Conservation (phyloP, 306 rosid species). For the Rosa lucieae region DNA sequence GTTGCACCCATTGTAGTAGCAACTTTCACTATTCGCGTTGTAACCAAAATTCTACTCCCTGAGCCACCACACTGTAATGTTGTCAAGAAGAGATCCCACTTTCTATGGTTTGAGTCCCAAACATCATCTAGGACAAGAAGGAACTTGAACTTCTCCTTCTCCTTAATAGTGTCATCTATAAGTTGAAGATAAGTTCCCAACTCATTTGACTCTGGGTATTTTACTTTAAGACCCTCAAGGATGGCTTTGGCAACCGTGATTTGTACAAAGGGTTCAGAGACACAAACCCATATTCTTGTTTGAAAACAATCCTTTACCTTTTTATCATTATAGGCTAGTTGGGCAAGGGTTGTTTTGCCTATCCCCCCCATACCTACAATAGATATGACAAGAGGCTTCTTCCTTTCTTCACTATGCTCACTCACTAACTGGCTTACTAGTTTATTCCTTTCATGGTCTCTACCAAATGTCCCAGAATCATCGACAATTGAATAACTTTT, state of each 20-base stretch:
- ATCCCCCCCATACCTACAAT: constrained; percentile 5
- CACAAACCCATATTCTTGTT: background rate
- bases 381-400: background rate
- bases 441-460: background rate
- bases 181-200: background rate
- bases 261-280: background rate
- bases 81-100: background rate
- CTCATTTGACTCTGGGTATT: background rate
- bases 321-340: background rate
- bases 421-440: background rate
- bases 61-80: background rate
- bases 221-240: background rate
- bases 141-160: no score
- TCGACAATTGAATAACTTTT: background rate
- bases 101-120: background rate
- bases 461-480: background rate
- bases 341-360: background rate
- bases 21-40: background rate
- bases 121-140: background rate
- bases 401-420: background rate
- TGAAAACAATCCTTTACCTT: background rate
- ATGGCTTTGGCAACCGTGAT: background rate
- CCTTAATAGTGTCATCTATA: background rate
- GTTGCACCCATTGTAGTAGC: background rate
- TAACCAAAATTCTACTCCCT: background rate